Evolutionary conservation across 2,329 filamentous ascomycete genomes (phyloP).

Genomic region (Fragosphaeria purpurea): DNA sequence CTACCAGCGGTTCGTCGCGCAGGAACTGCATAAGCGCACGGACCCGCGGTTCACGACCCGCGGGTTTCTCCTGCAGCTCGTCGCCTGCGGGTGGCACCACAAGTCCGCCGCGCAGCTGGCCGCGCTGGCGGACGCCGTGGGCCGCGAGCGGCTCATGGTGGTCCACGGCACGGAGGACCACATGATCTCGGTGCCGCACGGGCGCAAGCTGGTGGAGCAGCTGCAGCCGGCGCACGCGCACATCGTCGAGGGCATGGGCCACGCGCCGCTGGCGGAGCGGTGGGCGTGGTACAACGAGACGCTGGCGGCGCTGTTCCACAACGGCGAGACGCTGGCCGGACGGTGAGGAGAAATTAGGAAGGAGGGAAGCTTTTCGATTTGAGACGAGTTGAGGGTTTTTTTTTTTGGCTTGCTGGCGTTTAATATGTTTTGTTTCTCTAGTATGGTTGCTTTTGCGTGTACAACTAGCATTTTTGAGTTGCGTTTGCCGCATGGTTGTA

Average conservation of each 20-base stretch:
- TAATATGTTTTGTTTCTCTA: too few relatives aligned
- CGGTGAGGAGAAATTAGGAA: neutral
- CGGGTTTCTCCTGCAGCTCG: conserved; percentile 67
- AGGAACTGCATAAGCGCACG: conserved; percentile 63
- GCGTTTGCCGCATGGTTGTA: too few relatives aligned
- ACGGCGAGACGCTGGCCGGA: conserved; percentile 36
- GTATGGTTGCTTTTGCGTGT: too few relatives aligned
- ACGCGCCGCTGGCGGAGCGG: conserved; percentile 65
- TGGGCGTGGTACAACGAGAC: conserved; percentile 57
- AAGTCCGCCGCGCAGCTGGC: conserved; percentile 59
- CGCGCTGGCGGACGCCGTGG: conserved; percentile 57
- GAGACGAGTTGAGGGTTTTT: too few relatives aligned
- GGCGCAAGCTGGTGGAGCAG: conserved; percentile 53
- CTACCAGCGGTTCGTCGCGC: conserved; percentile 72
- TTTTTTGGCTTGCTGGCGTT: too few relatives aligned
- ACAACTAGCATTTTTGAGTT: too few relatives aligned
- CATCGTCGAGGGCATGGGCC: conserved; percentile 62
- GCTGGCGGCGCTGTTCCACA: conserved; percentile 46
- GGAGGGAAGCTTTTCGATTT: too few relatives aligned
- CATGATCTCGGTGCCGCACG: conserved; percentile 70
- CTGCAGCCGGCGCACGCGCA: conserved; percentile 51
- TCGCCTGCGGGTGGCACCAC: conserved; percentile 70
- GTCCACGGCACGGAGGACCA: conserved; percentile 65
- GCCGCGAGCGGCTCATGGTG: conserved; percentile 63
- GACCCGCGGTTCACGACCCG: conserved; percentile 51